Evolutionary conservation across 179 eudicot genomes (phyloP).

Genomic region (Beta macrorhiza): DNA sequence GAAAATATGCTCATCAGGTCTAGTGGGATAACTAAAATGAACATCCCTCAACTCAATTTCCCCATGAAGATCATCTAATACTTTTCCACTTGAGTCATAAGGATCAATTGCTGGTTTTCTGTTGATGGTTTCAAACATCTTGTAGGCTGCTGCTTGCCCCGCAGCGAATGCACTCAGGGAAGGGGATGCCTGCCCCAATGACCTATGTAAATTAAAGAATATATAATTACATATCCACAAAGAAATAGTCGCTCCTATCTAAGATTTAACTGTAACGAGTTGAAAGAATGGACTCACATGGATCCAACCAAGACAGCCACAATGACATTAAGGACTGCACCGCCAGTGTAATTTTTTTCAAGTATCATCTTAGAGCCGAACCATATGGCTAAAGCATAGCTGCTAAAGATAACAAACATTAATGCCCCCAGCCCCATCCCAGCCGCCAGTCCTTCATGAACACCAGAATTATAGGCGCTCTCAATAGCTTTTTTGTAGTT

Average conservation of each 20-base stretch:
- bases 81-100: conserved; percentile 24
- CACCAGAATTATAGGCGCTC: conserved; percentile 37
- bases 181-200: conserved; percentile 30
- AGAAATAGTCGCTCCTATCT: too few species aligned
- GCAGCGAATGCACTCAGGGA: conserved; percentile 29
- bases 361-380: conserved; percentile 45
- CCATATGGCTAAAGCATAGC: conserved; percentile 47
- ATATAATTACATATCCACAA: too few species aligned
- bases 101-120: conserved; percentile 33
- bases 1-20: conserved; percentile 28
- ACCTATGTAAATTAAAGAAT: conserved; percentile 14
- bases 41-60: conserved; percentile 29
- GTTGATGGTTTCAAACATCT: conserved; percentile 32
- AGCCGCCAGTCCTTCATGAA: conserved; percentile 42
- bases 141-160: conserved; percentile 34
- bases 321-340: conserved; percentile 40
- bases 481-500: conserved; percentile 38
- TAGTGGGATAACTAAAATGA: conserved; percentile 21
- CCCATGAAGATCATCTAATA: conserved; percentile 21
- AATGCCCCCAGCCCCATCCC: conserved; percentile 42
- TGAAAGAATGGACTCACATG: conserved; percentile 30
- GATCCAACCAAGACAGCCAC: conserved; percentile 42
- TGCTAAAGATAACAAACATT: conserved; percentile 33
- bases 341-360: conserved; percentile 34
- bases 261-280: too few species aligned